phyloP scores from a whole-genome alignment of 176 grass and related monocot genomes.

The Ampelocalamus luodianensis region DNA sequence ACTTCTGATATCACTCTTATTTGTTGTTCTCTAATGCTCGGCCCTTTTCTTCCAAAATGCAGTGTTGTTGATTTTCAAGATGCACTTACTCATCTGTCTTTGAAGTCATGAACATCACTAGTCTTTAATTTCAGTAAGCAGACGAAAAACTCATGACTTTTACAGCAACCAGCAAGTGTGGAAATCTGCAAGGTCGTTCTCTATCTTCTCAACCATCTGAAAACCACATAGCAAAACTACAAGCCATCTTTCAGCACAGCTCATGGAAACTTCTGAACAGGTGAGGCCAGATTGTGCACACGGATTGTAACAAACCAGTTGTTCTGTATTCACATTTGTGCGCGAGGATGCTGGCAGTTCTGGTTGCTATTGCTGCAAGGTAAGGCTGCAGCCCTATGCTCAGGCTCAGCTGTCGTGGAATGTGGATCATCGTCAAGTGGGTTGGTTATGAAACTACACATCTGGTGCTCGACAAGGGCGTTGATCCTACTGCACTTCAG shows the following conservation, averaged over 20 bases:
- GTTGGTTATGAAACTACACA: not conserved
- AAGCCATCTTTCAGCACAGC: not conserved
- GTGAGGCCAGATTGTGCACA: constrained; percentile 37
- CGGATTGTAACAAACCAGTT: not conserved
- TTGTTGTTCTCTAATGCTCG: constrained; percentile 37
- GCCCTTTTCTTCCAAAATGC: constrained; percentile 11
- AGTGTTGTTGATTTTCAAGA: constrained; percentile 50
- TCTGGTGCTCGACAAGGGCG: constrained; percentile 1
- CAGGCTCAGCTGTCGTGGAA: not conserved
- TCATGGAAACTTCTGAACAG: constrained; percentile 18
- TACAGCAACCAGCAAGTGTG: constrained; percentile 26
- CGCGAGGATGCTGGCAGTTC: not conserved
- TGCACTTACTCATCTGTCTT: constrained; percentile 42
- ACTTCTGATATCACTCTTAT: not conserved
- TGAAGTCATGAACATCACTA: constrained; percentile 55
- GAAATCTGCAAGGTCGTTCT: constrained; percentile 38
- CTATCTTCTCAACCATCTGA: constrained; percentile 7
- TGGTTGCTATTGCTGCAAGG: constrained; percentile 27
- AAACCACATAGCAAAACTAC: constrained; percentile 28
- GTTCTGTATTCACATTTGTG: constrained; percentile 20
- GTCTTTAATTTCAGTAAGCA: constrained; percentile 47
- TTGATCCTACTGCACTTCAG: constrained; percentile 16
- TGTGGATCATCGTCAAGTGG: constrained; percentile 17
- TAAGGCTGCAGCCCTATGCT: constrained; percentile 11
- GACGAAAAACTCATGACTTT: constrained; percentile 47